Base-by-base conservation (phyloP, 1,284 basidiomycete genomes). In the Malassezia globosa region DNA sequence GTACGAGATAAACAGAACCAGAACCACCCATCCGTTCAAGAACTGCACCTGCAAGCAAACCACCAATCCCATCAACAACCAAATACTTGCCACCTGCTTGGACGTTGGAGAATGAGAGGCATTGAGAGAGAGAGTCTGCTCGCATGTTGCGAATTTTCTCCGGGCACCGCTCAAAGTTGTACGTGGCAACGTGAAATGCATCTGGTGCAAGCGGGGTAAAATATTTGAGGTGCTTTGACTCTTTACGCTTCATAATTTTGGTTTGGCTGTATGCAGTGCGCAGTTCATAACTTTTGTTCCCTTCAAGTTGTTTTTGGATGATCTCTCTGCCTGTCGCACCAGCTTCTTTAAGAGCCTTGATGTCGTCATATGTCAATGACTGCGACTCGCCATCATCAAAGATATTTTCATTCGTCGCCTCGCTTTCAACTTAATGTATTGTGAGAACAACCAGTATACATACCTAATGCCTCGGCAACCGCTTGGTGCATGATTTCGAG, bases 131-230 rank as follows among this genome's bases (percentile, higher is more conserved):
- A 1, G 87, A 81, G 73, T 99, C 94, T 25, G 82, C 76, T 6
- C 94, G 82, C 33, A 99, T 77, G 58, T 87, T 82, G 35, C 86
- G 81, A 50, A 94, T 82, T 50, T 86, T 82, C 48, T 74, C 78
- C 41, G 86, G 56, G 47, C 75, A 75, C 38, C 60, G 58, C 74
- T 73, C 72, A 39, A 86, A 84, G 84, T 87, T 87, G 72, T 86
- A 90, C 57, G 87, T 81, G 68, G 84, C 83, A 34, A 97, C 81
- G 68, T 90, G 88, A 75, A 82, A 82, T 21, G 87, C 69, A 0
- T 88, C 88, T 0, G 92, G 88, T 36, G 89, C 83, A 29, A 96
- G 77, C 0, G 86, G 86, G 3, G 85, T 83, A 61, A 99, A 88
- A 6, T 80, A 79, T 69, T 87, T 90, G 8, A 83, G 81, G 71